Evolutionary conservation across 2,329 filamentous ascomycete species (phyloP).

Genomic region (Cladorrhinum sp.): DNA sequence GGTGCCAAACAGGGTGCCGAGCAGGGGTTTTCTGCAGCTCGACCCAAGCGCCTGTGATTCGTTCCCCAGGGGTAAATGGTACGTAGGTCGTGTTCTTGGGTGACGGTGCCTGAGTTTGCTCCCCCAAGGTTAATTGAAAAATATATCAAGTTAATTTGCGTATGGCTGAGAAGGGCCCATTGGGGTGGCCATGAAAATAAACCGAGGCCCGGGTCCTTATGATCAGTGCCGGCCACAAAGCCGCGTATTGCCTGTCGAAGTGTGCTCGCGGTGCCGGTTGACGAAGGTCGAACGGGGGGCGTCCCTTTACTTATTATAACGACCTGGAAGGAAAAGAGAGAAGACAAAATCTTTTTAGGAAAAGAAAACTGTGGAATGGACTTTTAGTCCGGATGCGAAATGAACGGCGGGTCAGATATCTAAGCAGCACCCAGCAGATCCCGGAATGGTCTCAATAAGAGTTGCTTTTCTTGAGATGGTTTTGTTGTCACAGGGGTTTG

Average conservation of each 20-base stretch:
- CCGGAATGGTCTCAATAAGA: conserved; percentile 1
- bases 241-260: conserved; percentile 1
- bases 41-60: conserved; percentile 9
- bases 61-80: not conserved
- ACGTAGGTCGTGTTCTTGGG: not conserved
- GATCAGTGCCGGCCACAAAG: conserved; percentile 4
- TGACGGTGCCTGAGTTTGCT: conserved; percentile 4
- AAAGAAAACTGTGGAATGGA: not conserved
- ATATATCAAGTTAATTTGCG: conserved; percentile 6
- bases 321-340: not conserved
- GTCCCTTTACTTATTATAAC: no score
- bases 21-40: conserved; percentile 4
- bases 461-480: not conserved
- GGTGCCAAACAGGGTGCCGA: not conserved
- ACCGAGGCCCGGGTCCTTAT: not conserved
- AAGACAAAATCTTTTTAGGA: not conserved
- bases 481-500: not conserved
- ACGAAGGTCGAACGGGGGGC: no score
- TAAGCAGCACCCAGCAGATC: not conserved
- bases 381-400: conserved; percentile 6
- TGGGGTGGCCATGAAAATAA: not conserved
- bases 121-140: not conserved
- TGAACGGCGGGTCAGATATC: conserved; percentile 10
- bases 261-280: not conserved
- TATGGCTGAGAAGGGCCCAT: conserved; percentile 5